phyloP scores from a whole-genome alignment of 2,329 filamentous ascomycete species.

The Epichloe scottii region DNA sequence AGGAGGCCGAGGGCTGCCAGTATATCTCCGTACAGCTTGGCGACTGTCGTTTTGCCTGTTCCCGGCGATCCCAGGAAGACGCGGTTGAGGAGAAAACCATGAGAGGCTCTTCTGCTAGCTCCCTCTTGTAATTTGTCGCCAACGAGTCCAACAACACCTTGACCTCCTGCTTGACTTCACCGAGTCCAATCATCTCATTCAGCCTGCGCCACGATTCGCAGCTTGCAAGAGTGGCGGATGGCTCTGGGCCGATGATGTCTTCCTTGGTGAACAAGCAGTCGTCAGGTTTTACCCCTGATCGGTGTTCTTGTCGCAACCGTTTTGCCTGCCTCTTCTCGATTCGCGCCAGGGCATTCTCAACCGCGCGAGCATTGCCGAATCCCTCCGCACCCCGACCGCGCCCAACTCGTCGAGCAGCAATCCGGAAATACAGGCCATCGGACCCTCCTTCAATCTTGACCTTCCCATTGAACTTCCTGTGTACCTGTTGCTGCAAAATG shows the following conservation, averaged over 20 bases:
- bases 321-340: constrained; percentile 46
- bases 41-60: constrained; percentile 66
- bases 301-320: constrained; percentile 26
- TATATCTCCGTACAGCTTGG: constrained; percentile 58
- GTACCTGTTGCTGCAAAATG: constrained; percentile 46
- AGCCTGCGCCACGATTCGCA: constrained; percentile 47
- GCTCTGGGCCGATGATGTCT: constrained; percentile 61
- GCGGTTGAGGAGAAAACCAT: constrained; percentile 52
- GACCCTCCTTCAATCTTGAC: constrained; percentile 50
- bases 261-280: constrained; percentile 50
- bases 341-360: constrained; percentile 47
- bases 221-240: constrained; percentile 34
- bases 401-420: constrained; percentile 49
- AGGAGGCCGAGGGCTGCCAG: constrained; percentile 55
- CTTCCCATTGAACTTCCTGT: constrained; percentile 35
- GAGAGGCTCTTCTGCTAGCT: constrained; percentile 46
- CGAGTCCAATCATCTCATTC: constrained; percentile 44
- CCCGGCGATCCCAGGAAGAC: constrained; percentile 62
- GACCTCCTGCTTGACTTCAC: constrained; percentile 49
- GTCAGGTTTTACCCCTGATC: constrained; percentile 28
- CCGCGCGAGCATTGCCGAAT: constrained; percentile 59
- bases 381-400: constrained; percentile 49
- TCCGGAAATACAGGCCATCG: constrained; percentile 49
- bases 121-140: constrained; percentile 50
- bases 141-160: constrained; percentile 46